Conservation (phyloP, 495 filamentous ascomycete species). For the Penicillium robsamsonii region DNA sequence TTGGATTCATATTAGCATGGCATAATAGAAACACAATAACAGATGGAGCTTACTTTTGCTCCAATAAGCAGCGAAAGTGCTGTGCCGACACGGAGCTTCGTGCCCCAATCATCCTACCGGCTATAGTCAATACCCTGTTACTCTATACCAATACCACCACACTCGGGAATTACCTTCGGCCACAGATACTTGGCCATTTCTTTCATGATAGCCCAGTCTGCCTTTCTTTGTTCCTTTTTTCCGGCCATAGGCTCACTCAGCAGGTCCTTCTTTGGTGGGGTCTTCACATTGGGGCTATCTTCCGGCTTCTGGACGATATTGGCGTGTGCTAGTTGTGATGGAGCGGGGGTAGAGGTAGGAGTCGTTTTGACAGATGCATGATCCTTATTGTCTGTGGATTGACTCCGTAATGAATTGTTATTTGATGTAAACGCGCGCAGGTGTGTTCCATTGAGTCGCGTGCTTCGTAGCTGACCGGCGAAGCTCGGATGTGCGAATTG, state of each 20-base stretch:
- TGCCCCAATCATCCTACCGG: conserved; percentile 66
- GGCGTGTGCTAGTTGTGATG: conserved; percentile 22
- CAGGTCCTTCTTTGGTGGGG: conserved; percentile 48
- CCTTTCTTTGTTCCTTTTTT: conserved; percentile 86
- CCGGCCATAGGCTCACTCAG: conserved; percentile 54
- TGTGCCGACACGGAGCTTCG: conserved; percentile 78
- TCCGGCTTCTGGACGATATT: conserved; percentile 24
- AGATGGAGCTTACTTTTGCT: conserved; percentile 60
- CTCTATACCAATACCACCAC: background rate
- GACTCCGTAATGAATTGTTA: conserved; percentile 18
- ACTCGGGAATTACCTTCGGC: conserved; percentile 64
- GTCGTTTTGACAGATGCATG: conserved; percentile 13
- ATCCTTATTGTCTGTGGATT: conserved; percentile 19
- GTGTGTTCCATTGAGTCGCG: conserved; percentile 26
- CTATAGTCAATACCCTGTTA: conserved; percentile 9
- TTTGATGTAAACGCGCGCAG: conserved; percentile 32
- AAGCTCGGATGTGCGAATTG: conserved; percentile 31
- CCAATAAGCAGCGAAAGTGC: conserved; percentile 80
- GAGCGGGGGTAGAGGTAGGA: conserved; percentile 7
- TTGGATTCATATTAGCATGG: conserved; percentile 16
- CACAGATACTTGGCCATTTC: conserved; percentile 97
- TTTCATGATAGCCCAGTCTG: conserved; percentile 97
- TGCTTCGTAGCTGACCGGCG: conserved; percentile 31
- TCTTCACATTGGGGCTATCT: conserved; percentile 27
- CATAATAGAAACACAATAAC: too few relatives aligned